Conservation (phyloP, 176 grass and related monocot species). For the Bothriochloa decipiens region DNA sequence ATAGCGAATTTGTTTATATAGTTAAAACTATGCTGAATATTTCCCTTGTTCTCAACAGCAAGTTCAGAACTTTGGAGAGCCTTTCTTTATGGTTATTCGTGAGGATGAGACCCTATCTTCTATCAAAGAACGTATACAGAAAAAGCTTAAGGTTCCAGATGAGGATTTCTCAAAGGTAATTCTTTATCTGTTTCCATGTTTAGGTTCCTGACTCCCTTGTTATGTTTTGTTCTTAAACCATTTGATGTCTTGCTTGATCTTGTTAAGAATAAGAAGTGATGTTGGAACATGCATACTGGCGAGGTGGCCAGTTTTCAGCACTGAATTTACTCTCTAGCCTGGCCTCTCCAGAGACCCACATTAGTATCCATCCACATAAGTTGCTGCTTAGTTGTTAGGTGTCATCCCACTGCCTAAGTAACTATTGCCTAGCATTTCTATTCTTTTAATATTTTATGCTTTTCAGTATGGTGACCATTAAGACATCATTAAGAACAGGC, state of each 20-base stretch:
- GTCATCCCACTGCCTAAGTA: background rate
- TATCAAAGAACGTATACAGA: conserved; percentile 89
- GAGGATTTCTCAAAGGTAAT: conserved; percentile 92
- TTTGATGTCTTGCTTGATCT: background rate
- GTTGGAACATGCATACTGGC: background rate
- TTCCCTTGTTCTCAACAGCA: conserved; percentile 52
- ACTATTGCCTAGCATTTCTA: background rate
- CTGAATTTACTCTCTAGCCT: background rate
- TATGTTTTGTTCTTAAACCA: too few species aligned
- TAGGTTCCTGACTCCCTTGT: too few species aligned
- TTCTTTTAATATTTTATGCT: background rate
- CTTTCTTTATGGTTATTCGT: conserved; percentile 96
- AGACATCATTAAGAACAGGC: background rate
- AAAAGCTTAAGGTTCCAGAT: conserved; percentile 84
- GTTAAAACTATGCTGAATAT: conserved; percentile 25
- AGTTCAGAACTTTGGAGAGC: conserved; percentile 99
- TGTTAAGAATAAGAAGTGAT: background rate
- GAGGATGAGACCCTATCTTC: conserved; percentile 87
- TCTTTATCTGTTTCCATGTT: conserved; percentile 1
- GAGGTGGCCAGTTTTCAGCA: background rate
- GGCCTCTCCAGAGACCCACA: background rate
- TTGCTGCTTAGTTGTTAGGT: background rate
- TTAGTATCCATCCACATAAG: background rate
- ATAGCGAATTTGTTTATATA: background rate
- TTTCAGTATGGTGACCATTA: background rate